Percentiles rank a stretch among this genome's conserved stretches.
These are phyloP conservation scores for Ceraceosorus guamensis DNA, from an alignment of 1,284 basidiomycete species.

Conservation along the genomic window DNA sequence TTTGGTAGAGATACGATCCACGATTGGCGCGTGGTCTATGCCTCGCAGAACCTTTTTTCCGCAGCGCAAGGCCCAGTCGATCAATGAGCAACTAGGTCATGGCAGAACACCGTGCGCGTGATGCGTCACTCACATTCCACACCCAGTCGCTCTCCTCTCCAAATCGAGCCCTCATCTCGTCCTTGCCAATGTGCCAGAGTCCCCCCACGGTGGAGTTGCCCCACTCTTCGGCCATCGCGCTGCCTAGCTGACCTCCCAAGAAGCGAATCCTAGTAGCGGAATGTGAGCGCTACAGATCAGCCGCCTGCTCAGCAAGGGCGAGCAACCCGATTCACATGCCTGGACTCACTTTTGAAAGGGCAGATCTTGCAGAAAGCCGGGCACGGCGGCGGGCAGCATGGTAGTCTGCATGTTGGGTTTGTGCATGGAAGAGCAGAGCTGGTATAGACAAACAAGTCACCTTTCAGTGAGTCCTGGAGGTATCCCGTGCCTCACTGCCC, in stretches of 20 bases:
- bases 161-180: conserved; percentile 73
- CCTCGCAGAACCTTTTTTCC: no score
- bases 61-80: no score
- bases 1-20: conserved; percentile 35
- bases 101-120: no score
- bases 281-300: no score
- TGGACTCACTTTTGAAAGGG: conserved; percentile 34
- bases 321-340: no score
- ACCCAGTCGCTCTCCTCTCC: conserved; percentile 69
- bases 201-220: conserved; percentile 74
- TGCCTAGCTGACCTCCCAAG: conserved; percentile 88
- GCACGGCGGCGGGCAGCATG: conserved; percentile 28
- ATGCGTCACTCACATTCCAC: no score
- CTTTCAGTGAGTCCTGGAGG: no score
- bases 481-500: no score
- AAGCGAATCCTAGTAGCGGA: no score
- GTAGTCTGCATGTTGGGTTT: conserved; percentile 44
- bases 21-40: conserved; percentile 82
- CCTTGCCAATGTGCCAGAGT: conserved; percentile 54
- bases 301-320: no score
- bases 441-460: no score
- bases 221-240: conserved; percentile 76
- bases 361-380: conserved; percentile 30
- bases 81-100: no score
- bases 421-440: conserved; percentile 53